These are phyloP conservation scores for Scheffersomyces titani DNA, from an alignment of 1,139 yeast genomes.

Conservation along the genomic window DNA sequence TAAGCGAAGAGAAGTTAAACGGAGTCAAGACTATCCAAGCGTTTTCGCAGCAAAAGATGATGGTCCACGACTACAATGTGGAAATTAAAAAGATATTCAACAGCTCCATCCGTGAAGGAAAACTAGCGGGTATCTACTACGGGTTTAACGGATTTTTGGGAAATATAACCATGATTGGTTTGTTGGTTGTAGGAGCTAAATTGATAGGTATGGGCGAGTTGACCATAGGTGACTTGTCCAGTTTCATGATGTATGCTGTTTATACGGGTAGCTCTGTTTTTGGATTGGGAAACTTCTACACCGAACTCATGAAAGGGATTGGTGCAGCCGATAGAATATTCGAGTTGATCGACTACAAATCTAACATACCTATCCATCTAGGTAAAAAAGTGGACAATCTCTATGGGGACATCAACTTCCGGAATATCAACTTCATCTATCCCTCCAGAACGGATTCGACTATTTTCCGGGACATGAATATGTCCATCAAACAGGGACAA, in stretches of 20 bases:
- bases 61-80: constrained; percentile 50
- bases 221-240: constrained; percentile 86
- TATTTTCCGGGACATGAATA: constrained; percentile 65
- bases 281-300: constrained; percentile 86
- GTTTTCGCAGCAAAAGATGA: constrained; percentile 76
- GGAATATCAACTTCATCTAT: constrained; percentile 70
- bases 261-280: constrained; percentile 89
- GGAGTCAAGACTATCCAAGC: constrained; percentile 87
- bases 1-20: constrained; percentile 87
- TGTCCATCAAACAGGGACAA: constrained; percentile 77
- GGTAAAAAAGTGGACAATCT: constrained; percentile 49
- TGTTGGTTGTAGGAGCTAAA: constrained; percentile 78
- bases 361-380: constrained; percentile 61
- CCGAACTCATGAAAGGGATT: constrained; percentile 94
- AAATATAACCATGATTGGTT: constrained; percentile 72
- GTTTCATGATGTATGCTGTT: constrained; percentile 91
- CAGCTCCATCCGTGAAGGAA: constrained; percentile 79
- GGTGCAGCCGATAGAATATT: constrained; percentile 95
- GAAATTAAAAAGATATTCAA: constrained; percentile 74
- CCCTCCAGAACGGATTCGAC: constrained; percentile 81
- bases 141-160: constrained; percentile 82
- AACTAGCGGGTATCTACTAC: constrained; percentile 72
- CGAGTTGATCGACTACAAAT: constrained; percentile 78
- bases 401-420: constrained; percentile 54
- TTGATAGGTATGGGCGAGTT: constrained; percentile 71